Evolutionary conservation across 164 flowering plant genomes (phyloP).

Genomic region (Stephania yunnanensis): DNA sequence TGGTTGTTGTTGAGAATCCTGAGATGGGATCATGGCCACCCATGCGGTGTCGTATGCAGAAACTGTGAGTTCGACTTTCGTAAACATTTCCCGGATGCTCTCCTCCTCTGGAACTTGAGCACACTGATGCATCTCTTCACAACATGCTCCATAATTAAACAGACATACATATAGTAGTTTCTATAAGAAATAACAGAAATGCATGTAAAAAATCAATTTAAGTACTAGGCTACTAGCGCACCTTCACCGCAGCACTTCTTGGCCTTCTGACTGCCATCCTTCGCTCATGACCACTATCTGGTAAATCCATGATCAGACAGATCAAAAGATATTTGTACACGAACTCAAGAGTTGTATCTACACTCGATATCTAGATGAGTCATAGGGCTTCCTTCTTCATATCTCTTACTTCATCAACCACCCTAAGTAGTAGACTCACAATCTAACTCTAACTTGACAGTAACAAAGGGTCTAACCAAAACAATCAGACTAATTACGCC

Average conservation of each 20-base stretch:
- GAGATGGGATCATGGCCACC: constrained; percentile 94
- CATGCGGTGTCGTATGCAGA: constrained; percentile 95
- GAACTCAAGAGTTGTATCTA: too few species aligned
- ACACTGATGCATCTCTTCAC: constrained; percentile 17
- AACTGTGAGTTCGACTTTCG: constrained; percentile 53
- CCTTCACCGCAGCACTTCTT: background rate
- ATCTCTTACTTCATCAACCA: too few species aligned
- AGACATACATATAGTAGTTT: too few species aligned
- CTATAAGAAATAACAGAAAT: background rate
- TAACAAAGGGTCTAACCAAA: background rate
- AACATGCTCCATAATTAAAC: background rate
- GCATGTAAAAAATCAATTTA: background rate
- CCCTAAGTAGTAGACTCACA: too few species aligned
- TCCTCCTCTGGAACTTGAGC: constrained; percentile 43
- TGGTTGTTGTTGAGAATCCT: constrained; percentile 36
- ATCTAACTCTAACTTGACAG: too few species aligned
- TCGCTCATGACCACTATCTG: background rate
- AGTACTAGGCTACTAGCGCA: background rate
- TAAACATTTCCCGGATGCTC: constrained; percentile 50
- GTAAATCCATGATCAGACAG: background rate
- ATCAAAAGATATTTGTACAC: too few species aligned
- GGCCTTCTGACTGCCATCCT: background rate
- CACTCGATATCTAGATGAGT: too few species aligned
- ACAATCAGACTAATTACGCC: background rate
- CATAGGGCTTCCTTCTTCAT: too few species aligned